Evolutionary conservation across 139 green algal species (phyloP).

Genomic region (Tetratostichococcus sp.): DNA sequence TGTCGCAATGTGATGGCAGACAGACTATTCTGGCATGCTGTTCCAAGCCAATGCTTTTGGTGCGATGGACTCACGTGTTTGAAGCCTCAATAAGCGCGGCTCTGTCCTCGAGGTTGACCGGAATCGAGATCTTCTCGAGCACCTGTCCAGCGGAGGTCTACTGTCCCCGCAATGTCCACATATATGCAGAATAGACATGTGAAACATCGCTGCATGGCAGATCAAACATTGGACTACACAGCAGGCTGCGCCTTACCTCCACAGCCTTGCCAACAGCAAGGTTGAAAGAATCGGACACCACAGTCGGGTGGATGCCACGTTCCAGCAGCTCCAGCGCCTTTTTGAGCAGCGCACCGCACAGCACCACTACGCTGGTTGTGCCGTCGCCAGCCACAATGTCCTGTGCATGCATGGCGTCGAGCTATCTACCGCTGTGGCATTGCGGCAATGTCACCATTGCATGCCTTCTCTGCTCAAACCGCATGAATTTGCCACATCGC

Average conservation of each 20-base stretch:
- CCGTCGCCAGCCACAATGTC: conserved; percentile 97
- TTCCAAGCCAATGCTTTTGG: too few relatives aligned
- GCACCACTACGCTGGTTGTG: conserved; percentile 91
- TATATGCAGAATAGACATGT: too few relatives aligned
- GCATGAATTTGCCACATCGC: too few relatives aligned
- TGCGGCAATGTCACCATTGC: not conserved
- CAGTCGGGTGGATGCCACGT: conserved; percentile 88
- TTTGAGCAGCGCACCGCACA: conserved; percentile 90
- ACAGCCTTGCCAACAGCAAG: conserved; percentile 75
- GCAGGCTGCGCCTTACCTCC: conserved; percentile 44
- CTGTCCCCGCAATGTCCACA: too few relatives aligned
- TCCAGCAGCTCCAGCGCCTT: conserved; percentile 83
- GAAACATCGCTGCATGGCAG: too few relatives aligned
- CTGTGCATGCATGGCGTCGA: conserved; percentile 50
- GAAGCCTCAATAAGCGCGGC: conserved; percentile 86
- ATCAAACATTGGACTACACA: not conserved
- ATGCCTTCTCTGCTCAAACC: too few relatives aligned
- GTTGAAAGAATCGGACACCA: conserved; percentile 92
- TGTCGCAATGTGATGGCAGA: too few relatives aligned
- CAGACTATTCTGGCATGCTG: too few relatives aligned
- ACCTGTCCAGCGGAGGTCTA: too few relatives aligned
- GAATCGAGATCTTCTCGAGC: conserved; percentile 72
- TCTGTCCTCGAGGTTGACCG: conserved; percentile 88
- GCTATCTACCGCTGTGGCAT: too few relatives aligned
- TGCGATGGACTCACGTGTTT: conserved; percentile 82